Evolutionary conservation across 306 rosid genomes (phyloP).

Genomic region (Bauhinia variegata): DNA sequence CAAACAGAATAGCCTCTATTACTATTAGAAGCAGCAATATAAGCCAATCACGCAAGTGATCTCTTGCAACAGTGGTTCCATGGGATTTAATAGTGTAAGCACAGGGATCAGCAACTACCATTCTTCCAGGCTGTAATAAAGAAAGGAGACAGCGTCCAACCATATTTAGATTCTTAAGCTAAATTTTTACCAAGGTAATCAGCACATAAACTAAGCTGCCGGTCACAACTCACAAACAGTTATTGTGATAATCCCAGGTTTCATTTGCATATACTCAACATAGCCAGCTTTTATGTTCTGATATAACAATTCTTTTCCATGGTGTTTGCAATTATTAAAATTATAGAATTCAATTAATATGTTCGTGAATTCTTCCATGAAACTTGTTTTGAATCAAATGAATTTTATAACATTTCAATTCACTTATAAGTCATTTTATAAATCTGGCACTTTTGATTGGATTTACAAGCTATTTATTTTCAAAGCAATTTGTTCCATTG

Average conservation of each 20-base stretch:
- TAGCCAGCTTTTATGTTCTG: neutral
- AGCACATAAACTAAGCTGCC: constrained; percentile 17
- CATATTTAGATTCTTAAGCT: neutral
- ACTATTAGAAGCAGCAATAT: constrained; percentile 65
- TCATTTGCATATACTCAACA: constrained; percentile 19
- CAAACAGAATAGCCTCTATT: constrained; percentile 53
- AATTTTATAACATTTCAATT: too few relatives aligned
- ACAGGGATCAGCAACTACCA: constrained; percentile 47
- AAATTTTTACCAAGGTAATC: constrained; percentile 3
- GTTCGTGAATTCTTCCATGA: too few relatives aligned
- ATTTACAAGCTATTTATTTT: too few relatives aligned
- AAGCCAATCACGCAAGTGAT: constrained; percentile 78
- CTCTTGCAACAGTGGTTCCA: constrained; percentile 77
- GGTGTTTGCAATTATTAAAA: too few relatives aligned
- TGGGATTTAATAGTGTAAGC: constrained; percentile 77
- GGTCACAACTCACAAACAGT: constrained; percentile 17
- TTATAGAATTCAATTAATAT: too few relatives aligned
- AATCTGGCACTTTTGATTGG: too few relatives aligned
- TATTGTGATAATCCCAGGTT: constrained; percentile 17
- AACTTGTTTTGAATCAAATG: too few relatives aligned
- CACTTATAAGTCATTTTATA: too few relatives aligned
- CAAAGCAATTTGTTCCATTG: too few relatives aligned
- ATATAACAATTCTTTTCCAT: neutral
- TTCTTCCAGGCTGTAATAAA: constrained; percentile 38
- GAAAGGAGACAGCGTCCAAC: constrained; percentile 1